Percentiles rank a stretch among this genome's conserved stretches.
phyloP scores from a whole-genome alignment of 2,329 filamentous ascomycete species.

The Sclerotinia sclerotiorum region DNA sequence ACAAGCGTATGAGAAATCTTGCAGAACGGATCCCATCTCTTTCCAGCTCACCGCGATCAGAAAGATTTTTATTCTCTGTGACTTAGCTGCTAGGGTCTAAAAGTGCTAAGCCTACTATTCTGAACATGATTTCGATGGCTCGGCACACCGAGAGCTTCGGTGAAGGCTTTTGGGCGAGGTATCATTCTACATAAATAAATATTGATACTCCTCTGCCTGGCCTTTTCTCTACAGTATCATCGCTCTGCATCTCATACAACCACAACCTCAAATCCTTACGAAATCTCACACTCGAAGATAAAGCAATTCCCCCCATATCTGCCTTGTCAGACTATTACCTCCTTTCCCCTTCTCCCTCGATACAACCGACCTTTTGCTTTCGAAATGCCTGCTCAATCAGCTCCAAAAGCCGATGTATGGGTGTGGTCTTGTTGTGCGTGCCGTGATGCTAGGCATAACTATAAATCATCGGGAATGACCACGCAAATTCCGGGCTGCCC shows the following conservation, averaged over 20 bases:
- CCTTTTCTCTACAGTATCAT: not conserved
- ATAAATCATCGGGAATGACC: constrained; percentile 17
- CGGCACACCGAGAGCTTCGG: constrained; percentile 4
- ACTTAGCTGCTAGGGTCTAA: not conserved
- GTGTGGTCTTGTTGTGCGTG: constrained; percentile 19
- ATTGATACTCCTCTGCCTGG: not conserved
- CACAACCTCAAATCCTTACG: not conserved
- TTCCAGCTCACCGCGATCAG: not conserved
- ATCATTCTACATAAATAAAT: not conserved
- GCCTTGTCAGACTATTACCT: not conserved
- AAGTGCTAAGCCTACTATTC: constrained; percentile 4
- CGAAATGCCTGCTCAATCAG: constrained; percentile 12
- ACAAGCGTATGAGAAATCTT: not conserved
- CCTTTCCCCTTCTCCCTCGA: not conserved
- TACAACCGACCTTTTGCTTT: not conserved
- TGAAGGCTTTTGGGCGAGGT: not conserved
- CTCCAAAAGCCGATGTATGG: not conserved
- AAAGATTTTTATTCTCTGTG: not conserved
- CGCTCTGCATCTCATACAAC: not conserved
- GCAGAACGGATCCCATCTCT: not conserved
- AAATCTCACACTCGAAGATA: constrained; percentile 7
- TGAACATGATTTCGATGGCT: not conserved
- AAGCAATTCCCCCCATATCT: not conserved
- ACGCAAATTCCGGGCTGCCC: constrained; percentile 7
- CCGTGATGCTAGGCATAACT: not conserved